Evolutionary conservation across 495 filamentous ascomycete species (phyloP).

Genomic region (Physcia stellaris): DNA sequence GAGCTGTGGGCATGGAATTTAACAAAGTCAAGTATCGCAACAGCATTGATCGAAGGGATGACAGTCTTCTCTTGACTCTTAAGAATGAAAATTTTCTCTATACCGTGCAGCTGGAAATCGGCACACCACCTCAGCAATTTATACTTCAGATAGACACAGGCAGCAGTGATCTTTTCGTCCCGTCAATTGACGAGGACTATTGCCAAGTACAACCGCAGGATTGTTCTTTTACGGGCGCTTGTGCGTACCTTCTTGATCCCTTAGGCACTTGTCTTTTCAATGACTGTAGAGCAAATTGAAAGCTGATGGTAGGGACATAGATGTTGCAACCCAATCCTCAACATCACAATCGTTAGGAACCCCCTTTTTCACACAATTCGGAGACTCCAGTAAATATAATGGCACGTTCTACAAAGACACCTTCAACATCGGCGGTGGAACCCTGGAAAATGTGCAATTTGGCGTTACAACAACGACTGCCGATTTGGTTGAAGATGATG

Average conservation of each 20-base stretch:
- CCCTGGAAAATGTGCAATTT: not conserved
- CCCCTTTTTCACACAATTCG: slow-evolving; percentile 64
- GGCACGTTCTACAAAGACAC: slow-evolving; percentile 64
- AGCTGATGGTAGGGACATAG: not conserved
- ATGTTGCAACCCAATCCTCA: not conserved
- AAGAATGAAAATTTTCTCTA: slow-evolving; percentile 18
- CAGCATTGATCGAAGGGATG: not conserved
- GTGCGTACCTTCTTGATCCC: no score
- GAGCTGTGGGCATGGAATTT: not conserved
- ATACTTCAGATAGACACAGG: slow-evolving; percentile 37
- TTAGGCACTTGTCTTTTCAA: not conserved
- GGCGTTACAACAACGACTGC: slow-evolving; percentile 29
- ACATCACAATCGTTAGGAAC: not conserved
- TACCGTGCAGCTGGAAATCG: slow-evolving; percentile 30
- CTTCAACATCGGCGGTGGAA: slow-evolving; percentile 35
- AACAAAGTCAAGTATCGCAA: not conserved
- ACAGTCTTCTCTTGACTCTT: not conserved
- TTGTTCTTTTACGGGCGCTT: not conserved
- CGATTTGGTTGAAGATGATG: slow-evolving; percentile 40
- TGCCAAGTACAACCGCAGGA: not conserved
- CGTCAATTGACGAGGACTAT: not conserved
- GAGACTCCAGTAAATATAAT: slow-evolving; percentile 48
- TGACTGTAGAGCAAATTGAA: not conserved
- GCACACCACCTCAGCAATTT: slow-evolving; percentile 29
- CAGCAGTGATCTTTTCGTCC: slow-evolving; percentile 14